A percentile compares a stretch with the other conserved stretches of the same genome.
phyloP scores from a whole-genome alignment of 2,329 filamentous ascomycete species.

The Microsporum ferrugineum region DNA sequence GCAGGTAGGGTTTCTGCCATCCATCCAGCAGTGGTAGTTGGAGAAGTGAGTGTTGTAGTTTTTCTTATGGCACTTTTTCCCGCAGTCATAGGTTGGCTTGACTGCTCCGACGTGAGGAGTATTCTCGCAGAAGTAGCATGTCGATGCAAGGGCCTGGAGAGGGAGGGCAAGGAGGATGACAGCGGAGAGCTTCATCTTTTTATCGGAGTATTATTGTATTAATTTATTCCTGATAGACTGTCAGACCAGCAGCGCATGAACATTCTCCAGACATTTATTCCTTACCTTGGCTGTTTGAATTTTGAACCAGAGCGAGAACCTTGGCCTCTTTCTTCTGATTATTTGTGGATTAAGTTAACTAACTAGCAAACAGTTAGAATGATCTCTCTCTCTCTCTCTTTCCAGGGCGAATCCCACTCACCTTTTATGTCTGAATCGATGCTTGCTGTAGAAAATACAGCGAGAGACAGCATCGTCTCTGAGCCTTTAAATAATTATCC shows the following conservation, averaged over 20 bases:
- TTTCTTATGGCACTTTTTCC: conserved; percentile 9
- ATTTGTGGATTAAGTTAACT: not conserved
- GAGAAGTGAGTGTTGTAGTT: conserved; percentile 6
- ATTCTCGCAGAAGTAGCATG: conserved; percentile 7
- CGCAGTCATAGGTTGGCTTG: conserved; percentile 7
- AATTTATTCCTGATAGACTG: not conserved
- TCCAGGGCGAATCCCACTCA: not conserved
- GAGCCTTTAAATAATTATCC: not conserved
- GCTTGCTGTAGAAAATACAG: not conserved
- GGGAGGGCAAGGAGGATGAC: conserved; percentile 4
- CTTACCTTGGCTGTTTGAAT: not conserved
- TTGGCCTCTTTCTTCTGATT: not conserved
- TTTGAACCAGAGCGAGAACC: not conserved
- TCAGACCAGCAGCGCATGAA: not conserved
- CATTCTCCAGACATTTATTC: not conserved
- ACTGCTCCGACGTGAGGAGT: conserved; percentile 1
- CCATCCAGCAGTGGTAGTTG: conserved; percentile 9
- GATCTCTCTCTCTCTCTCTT: not conserved
- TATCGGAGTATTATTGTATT: not conserved
- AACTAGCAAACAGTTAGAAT: not conserved
- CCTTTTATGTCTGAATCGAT: not conserved
- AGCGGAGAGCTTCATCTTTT: conserved; percentile 8
- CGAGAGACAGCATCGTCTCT: not conserved
- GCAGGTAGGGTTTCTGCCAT: conserved; percentile 9
- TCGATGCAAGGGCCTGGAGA: conserved; percentile 3